A percentile compares a stretch with the other conserved stretches of the same genome.
These are phyloP conservation scores for Leccinum sublutescens DNA, from an alignment of 768 basidiomycete species.

Conservation along the genomic window DNA sequence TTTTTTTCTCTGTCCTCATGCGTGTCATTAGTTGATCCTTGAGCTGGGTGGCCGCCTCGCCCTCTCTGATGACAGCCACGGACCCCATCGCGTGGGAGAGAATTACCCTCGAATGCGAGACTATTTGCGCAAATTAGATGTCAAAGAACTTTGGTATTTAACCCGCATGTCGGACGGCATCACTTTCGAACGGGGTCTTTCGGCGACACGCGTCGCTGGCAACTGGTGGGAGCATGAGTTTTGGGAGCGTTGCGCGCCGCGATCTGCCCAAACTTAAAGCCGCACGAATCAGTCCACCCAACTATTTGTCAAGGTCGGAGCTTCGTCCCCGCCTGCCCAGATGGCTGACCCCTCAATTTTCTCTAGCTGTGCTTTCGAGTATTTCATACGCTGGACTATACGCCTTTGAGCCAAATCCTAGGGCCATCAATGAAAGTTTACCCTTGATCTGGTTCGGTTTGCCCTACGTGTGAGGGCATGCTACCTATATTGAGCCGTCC, in stretches of 20 bases:
- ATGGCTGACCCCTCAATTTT: slow-evolving; percentile 12
- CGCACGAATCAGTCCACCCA: slow-evolving; percentile 5
- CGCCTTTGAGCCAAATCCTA: slow-evolving; percentile 8
- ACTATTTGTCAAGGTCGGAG: slow-evolving; percentile 23
- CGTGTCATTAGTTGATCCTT: slow-evolving; percentile 59
- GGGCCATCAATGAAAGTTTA: slow-evolving; percentile 1
- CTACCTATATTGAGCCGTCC: slow-evolving; percentile 6
- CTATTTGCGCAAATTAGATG: slow-evolving; percentile 62
- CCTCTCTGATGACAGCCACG: slow-evolving; percentile 96
- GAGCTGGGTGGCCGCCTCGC: slow-evolving; percentile 68
- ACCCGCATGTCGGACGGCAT: slow-evolving; percentile 34
- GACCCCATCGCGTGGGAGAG: slow-evolving; percentile 80
- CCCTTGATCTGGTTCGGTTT: slow-evolving; percentile 5
- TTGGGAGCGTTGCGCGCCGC: slow-evolving; percentile 41
- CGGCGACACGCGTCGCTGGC: slow-evolving; percentile 44
- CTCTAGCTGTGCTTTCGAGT: slow-evolving; percentile 15
- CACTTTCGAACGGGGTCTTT: slow-evolving; percentile 33
- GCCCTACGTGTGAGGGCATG: neutral
- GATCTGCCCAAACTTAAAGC: slow-evolving; percentile 15
- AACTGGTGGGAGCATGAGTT: slow-evolving; percentile 61
- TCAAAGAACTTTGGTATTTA: slow-evolving; percentile 68
- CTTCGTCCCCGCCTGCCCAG: slow-evolving; percentile 16
- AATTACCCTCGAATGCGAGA: slow-evolving; percentile 69
- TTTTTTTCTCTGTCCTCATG: slow-evolving; percentile 13
- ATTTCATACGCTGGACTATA: slow-evolving; percentile 16